Base-by-base conservation (phyloP, 768 basidiomycete species). In the Dictyophora rubrovolvata region DNA sequence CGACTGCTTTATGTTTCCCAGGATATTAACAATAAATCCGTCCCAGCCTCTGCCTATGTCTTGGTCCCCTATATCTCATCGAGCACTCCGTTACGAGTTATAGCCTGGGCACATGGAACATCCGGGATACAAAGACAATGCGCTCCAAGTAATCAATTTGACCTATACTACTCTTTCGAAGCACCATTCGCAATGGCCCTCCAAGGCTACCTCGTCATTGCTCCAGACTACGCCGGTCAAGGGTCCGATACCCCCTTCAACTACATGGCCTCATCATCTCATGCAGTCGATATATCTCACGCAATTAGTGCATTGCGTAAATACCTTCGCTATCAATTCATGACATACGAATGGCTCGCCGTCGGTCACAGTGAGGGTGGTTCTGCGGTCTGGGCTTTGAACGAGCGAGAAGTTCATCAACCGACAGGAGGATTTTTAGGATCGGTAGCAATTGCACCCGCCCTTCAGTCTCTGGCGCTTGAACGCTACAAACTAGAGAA, bases 281-380 rank as follows among this genome's bases (percentile, higher is more conserved):
- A 57, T 50, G 56, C 56, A 1, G 56, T 42, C 17, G 56, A 57
- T 33, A 37, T 48, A 16, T 46, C 56, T 2, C 22, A 52, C 17
- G 36, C 56, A n/a, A 37, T 57, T 10, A 49, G 28, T 17, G 56
- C 56, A 12, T 23, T 49, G 12, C 56, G 48, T 21, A 2, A 50
- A 4, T 28, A 37, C 7, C 23, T 48, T 34, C 21, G 28, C 28
- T 28, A 1, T 14, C 22, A 33, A 7, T 17, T 48, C 10, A 46
- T 57, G 47, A 23, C 48, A 4, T 33, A 33, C 21, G 55, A 56
- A 28, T 56, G 55, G 55, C 7, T 56, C 11, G 55, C 21, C 22
- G 48, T 56, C n/a, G 55, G 55, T 2, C 55, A 56, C 18, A 48
- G 46, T 49, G 55, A 56, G 35, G 55, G 55, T 21, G 55, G 55